These are phyloP conservation scores for Uronychia binucleata DNA, from an alignment of 73 alveolate genomes.

Conservation along the genomic window DNA sequence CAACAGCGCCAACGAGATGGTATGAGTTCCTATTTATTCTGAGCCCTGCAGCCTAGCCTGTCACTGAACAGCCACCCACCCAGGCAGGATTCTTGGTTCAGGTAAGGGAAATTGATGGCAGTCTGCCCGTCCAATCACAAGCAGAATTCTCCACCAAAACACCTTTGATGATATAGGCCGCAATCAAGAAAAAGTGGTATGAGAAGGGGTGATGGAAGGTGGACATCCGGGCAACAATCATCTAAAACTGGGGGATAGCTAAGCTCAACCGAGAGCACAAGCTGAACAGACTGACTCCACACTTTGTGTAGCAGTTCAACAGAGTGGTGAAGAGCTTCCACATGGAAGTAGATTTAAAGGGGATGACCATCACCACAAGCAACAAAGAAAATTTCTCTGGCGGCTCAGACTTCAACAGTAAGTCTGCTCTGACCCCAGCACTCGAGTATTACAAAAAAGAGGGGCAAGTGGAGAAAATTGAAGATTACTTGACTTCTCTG, in stretches of 20 bases:
- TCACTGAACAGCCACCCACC: too few relatives aligned
- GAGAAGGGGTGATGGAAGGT: too few relatives aligned
- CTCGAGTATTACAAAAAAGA: slow-evolving; percentile 19
- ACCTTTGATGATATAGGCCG: too few relatives aligned
- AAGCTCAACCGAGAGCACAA: slow-evolving; percentile 42
- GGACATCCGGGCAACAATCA: too few relatives aligned
- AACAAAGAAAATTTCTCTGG: slow-evolving; percentile 20
- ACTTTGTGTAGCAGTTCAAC: slow-evolving; percentile 13
- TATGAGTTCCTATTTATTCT: too few relatives aligned
- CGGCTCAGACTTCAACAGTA: slow-evolving; percentile 58
- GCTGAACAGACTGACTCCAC: slow-evolving; percentile 27
- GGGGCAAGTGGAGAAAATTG: slow-evolving; percentile 15
- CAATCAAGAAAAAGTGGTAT: too few relatives aligned
- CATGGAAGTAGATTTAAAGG: slow-evolving; percentile 8
- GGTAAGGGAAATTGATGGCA: too few relatives aligned
- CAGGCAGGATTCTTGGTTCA: too few relatives aligned
- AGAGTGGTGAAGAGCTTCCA: slow-evolving; percentile 15
- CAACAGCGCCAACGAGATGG: too few relatives aligned
- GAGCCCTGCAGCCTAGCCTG: too few relatives aligned
- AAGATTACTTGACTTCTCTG: slow-evolving; percentile 19
- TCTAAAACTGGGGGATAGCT: neutral
- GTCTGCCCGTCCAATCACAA: too few relatives aligned
- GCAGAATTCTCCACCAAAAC: too few relatives aligned
- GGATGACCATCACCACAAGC: neutral
- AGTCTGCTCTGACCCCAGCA: neutral